phyloP scores from a whole-genome alignment of 2,329 filamentous ascomycete species.

The Calonectria naviculata region DNA sequence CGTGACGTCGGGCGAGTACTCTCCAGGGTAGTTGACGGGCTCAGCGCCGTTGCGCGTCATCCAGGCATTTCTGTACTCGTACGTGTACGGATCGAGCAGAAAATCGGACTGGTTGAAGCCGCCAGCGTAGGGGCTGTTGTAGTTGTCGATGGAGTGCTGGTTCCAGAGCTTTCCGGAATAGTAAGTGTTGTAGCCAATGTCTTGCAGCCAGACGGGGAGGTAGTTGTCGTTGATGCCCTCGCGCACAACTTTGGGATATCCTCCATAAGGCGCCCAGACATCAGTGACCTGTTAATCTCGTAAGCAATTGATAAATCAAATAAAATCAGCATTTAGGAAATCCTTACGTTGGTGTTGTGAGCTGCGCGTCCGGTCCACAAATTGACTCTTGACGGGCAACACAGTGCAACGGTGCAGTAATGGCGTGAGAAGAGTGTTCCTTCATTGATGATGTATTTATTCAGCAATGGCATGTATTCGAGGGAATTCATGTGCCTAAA shows the following conservation, averaged over 20 bases:
- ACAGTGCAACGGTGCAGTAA: conserved; percentile 70
- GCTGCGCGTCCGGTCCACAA: conserved; percentile 73
- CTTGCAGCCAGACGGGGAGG: conserved; percentile 75
- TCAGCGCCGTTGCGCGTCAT: conserved; percentile 69
- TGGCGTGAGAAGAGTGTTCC: conserved; percentile 70
- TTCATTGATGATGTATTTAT: conserved; percentile 64
- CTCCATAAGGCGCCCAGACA: conserved; percentile 62
- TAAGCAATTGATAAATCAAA: background rate
- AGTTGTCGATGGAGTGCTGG: conserved; percentile 68
- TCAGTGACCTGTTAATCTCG: conserved; percentile 51
- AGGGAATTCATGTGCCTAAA: conserved; percentile 66
- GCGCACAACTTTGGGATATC: conserved; percentile 64
- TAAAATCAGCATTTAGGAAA: background rate
- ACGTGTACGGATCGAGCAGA: conserved; percentile 74
- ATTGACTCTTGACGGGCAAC: conserved; percentile 73
- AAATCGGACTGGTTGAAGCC: conserved; percentile 69
- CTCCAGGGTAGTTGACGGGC: conserved; percentile 62
- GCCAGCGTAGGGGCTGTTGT: conserved; percentile 63
- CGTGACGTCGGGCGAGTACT: conserved; percentile 65
- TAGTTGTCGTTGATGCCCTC: conserved; percentile 71
- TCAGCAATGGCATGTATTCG: conserved; percentile 65
- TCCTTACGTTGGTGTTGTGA: conserved; percentile 73
- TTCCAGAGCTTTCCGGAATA: conserved; percentile 81
- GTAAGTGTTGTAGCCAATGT: conserved; percentile 75
- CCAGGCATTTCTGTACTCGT: conserved; percentile 73